phyloP scores from a whole-genome alignment of 176 grass and related monocot genomes.

The Microstegium vimineum region DNA sequence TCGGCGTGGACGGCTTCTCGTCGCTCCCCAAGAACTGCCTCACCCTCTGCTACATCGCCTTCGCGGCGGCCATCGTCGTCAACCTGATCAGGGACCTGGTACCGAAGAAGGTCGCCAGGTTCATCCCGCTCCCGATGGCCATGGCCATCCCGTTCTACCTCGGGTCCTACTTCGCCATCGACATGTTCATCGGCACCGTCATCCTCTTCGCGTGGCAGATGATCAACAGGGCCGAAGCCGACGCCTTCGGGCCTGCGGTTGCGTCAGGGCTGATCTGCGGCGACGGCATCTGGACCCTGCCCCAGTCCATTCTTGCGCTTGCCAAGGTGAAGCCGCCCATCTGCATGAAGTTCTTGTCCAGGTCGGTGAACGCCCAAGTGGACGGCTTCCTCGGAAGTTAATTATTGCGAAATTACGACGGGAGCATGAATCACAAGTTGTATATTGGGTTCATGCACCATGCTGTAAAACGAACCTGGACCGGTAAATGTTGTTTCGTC shows the following conservation, averaged over 20 bases:
- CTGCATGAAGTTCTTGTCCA: constrained; percentile 57
- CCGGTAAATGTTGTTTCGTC: not conserved
- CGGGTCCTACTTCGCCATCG: constrained; percentile 45
- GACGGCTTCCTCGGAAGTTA: constrained; percentile 35
- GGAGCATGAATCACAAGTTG: not conserved
- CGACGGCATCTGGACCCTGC: constrained; percentile 47
- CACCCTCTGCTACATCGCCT: constrained; percentile 51
- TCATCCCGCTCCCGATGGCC: constrained; percentile 50
- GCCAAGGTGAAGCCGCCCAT: constrained; percentile 56
- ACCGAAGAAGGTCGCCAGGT: constrained; percentile 19
- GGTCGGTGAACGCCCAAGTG: constrained; percentile 37
- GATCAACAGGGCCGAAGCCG: constrained; percentile 24
- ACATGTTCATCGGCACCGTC: constrained; percentile 47
- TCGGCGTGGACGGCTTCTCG: constrained; percentile 51
- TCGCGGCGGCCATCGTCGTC: constrained; percentile 33
- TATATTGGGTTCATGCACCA: not conserved
- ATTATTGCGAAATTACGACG: not conserved
- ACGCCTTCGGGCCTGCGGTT: constrained; percentile 34
- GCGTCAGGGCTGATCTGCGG: constrained; percentile 44
- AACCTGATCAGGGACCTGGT: constrained; percentile 27
- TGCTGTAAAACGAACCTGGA: not conserved
- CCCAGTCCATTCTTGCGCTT: constrained; percentile 36
- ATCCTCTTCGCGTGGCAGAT: constrained; percentile 34
- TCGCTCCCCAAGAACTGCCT: constrained; percentile 45
- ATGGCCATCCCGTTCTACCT: constrained; percentile 54